Base-by-base conservation (phyloP, 768 basidiomycete species). In the Leucogyrophana mollusca region DNA sequence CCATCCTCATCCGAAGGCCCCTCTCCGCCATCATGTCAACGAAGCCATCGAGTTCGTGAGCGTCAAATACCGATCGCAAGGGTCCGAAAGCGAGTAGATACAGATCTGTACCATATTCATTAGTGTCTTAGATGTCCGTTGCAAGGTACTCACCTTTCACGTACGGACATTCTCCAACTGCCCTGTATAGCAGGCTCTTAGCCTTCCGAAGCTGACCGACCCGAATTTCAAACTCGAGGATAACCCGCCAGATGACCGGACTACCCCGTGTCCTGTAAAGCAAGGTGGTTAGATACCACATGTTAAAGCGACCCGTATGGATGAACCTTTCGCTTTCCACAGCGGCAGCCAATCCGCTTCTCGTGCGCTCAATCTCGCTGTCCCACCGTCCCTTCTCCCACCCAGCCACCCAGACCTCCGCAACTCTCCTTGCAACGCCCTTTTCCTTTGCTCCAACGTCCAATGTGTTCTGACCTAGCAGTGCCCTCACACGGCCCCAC, bases 11-110 rank as follows among this genome's bases (percentile, higher is more conserved):
- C 37, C 90, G 77, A 18, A 92, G 56, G 3, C 82, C 84, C 32
- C 86, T 68, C 60, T 91, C 90, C 4, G 74, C 83, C 90, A 92
- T 92, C 3, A 78, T 77, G 46, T 89, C 87, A 39, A 73, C 83
- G 43, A 85, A 73, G 17, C 59, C 71, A 41, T 73, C 73, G 52
- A 92, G 69, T 61, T 92, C 89, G 13, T 67, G 65, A 14, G 65
- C 53, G 39, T 67, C 73, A 62, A 91, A 91, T 40, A 76, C 82
- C 3, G 68, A 60, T 22, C 89, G 78, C 45, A 92, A 69, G 3
- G 80, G 76, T 43, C 82, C 80, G 65, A 90, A 92, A 14, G 88
- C 90, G 37, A 89, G 54, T 50, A 92, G 67, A 73, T 91, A 90
- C 36, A 92, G 64, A 38, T 83, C 89, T 91, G 59, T 18, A 16